These are phyloP conservation scores for Golubevia sp. DNA, from an alignment of 1,284 basidiomycete genomes.

Conservation along the genomic window DNA sequence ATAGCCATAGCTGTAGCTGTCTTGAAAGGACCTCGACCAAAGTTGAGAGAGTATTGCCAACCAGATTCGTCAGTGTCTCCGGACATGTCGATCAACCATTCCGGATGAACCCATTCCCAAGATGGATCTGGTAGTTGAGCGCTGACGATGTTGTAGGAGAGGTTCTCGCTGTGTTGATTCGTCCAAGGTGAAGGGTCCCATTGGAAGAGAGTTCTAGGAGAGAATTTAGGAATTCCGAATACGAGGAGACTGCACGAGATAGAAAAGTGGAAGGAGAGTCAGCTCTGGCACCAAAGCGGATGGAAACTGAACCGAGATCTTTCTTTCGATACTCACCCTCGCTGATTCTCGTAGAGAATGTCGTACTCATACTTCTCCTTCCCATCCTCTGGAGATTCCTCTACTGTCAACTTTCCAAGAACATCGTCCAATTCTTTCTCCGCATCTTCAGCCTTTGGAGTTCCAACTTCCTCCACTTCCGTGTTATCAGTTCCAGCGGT, in stretches of 20 bases:
- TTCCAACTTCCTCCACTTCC: constrained; percentile 8
- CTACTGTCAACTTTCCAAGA: constrained; percentile 29
- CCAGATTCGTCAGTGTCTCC: constrained; percentile 58
- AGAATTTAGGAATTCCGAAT: constrained; percentile 57
- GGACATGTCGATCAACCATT: constrained; percentile 59
- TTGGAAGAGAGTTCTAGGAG: constrained; percentile 44
- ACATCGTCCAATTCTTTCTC: constrained; percentile 35
- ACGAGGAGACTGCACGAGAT: constrained; percentile 28
- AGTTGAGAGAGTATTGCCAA: constrained; percentile 57
- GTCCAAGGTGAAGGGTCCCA: constrained; percentile 57
- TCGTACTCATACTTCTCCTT: constrained; percentile 48
- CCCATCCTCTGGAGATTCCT: constrained; percentile 31
- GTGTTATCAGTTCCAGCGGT: constrained; percentile 14
- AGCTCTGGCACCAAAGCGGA: no score
- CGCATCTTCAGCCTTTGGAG: constrained; percentile 3
- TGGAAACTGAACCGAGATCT: no score
- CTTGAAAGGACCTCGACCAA: constrained; percentile 27
- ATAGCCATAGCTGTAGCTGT: not conserved
- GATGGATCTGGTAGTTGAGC: constrained; percentile 56
- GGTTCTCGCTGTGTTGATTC: constrained; percentile 27
- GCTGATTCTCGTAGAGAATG: constrained; percentile 57
- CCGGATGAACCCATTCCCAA: constrained; percentile 58
- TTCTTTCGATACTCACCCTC: not conserved
- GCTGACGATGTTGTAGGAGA: constrained; percentile 50
- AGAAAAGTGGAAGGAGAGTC: not conserved